phyloP scores from a whole-genome alignment of 495 filamentous ascomycete species.

The Choiromyces venosus region DNA sequence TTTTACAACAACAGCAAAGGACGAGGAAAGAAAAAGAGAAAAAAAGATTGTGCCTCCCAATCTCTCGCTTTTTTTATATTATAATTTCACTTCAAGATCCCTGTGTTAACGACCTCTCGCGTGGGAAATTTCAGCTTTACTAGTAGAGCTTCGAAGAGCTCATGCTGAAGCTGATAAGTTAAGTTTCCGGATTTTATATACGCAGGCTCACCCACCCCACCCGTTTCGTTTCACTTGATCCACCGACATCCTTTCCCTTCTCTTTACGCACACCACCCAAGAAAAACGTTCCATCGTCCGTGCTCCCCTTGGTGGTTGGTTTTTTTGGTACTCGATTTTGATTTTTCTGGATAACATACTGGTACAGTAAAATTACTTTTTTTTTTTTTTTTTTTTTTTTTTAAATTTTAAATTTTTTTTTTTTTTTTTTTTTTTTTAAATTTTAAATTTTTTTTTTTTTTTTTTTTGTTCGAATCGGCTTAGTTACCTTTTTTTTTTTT shows the following conservation, averaged over 20 bases:
- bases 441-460: not conserved
- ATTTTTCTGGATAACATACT: slow-evolving; percentile 7
- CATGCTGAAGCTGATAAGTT: not conserved
- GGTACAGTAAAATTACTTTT: not conserved
- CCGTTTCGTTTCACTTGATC: slow-evolving; percentile 39
- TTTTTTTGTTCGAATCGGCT: not conserved
- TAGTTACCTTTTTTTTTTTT: slow-evolving; percentile 11
- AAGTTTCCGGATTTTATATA: slow-evolving; percentile 38
- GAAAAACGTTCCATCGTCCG: slow-evolving; percentile 34
- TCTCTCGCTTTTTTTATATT: slow-evolving; percentile 12
- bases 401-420: slow-evolving; percentile 8
- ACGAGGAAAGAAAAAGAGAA: not conserved
- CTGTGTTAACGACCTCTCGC: slow-evolving; percentile 2
- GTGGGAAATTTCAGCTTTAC: slow-evolving; percentile 24
- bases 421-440: not conserved
- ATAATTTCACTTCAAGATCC: slow-evolving; percentile 10
- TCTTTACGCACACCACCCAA: slow-evolving; percentile 32
- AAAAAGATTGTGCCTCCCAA: not conserved
- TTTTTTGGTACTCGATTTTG: slow-evolving; percentile 23
- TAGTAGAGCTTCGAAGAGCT: slow-evolving; percentile 7
- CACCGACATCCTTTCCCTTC: slow-evolving; percentile 24
- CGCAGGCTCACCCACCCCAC: slow-evolving; percentile 36
- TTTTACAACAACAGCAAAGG: not conserved
- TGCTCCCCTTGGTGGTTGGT: slow-evolving; percentile 24
- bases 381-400: slow-evolving; percentile 26